Base-by-base conservation (phyloP, 805 yeast species). In the Zygoascus ofunaensis region DNA sequence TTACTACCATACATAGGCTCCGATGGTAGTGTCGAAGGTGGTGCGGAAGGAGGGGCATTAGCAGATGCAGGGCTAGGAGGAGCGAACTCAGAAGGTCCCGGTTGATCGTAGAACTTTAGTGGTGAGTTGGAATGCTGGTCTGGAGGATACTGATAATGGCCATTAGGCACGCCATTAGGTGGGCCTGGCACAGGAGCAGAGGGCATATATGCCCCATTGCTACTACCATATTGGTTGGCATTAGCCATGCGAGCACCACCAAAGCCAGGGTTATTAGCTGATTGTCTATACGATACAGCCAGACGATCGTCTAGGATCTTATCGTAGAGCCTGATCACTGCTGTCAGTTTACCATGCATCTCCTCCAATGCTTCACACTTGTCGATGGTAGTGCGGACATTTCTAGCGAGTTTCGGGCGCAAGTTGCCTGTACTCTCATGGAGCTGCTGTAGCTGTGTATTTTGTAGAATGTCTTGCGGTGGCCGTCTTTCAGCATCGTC, bases 321-420 rank as follows among this genome's bases (percentile, higher is more conserved):
- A 59, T 87, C 94, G 55, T 87, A 87, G n/a, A 82, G 67, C 49
- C 82, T 73, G 56, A 79, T 74, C 26, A 86, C 80, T 4, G 87
- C 79, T 44, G 83, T 80, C 44, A 87, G 73, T 55, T 87, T 86
- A 39, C 82, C 75, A 63, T 83, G 86, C 76, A 84, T 69, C 39
- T 82, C 85, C 50, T 82, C 72, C 49, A 80, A 72, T 18, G 64
- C 61, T 42, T 86, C 90, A 55, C 86, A 76, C 51, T 75, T 79
- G 32, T 73, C 71, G 26, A 73, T 70, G 2, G 85, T 69, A 23
- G 72, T 75, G 37, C 76, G 70, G 24, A 84, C 62, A 12, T 81
- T 73, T 36, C 69, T 68, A 44, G 80, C 79, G 37, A 86, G 59
- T 54, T 82, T 86, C 2, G 95, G 92, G 47, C 81, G 77, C 43